Base-by-base conservation (phyloP, 2,329 filamentous ascomycete species). In the Colletotrichum graminicola region DNA sequence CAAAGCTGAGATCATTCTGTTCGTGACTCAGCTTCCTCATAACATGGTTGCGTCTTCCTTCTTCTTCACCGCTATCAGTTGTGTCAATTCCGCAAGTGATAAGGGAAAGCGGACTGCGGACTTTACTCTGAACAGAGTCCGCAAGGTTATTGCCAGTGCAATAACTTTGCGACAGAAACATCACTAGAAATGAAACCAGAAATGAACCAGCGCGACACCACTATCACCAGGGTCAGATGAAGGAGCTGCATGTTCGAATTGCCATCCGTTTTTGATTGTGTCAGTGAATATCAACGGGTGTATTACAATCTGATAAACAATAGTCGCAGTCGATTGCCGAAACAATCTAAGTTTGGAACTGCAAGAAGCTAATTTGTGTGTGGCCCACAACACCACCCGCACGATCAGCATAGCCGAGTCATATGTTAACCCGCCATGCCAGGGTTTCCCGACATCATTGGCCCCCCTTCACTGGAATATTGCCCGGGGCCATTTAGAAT, bases 331-430 rank as follows among this genome's bases (percentile, higher is more conserved):
- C 10, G n/a, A 10, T 10, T 39, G 52, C 34, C 47, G 45, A 62
- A 62, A 52, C 47, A 29, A 18, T n/a, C 4, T 32, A 62, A 12
- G 60, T 62, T 62, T 62, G 47, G 34, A 41, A 26, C n/a, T 1
- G 7, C 8, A 29, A 26, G 26, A 55, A 63, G 45, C 45, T 62
- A 14, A 52, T 41, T 39, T 29, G 23, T 29, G 60, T 52, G 36
- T 29, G 36, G 47, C 34, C 41, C 23, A 21, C 36, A 43, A 21
- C 34, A 11, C 32, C 12, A 18, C 32, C 14, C 39, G 8, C 23
- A n/a, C 32, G 8, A 41, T 3, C n/a, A 29, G 2, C 45, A 61
- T 32, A 34, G 14, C 39, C 45, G 11, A 26, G 10, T 36, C 32
- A 16, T 52, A 5, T 26, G 10, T 6, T n/a, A 6, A 23, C 11